These are phyloP conservation scores for Rhizopus sp. DNA, from an alignment of 371 early-diverging fungal species.

Conservation along the genomic window DNA sequence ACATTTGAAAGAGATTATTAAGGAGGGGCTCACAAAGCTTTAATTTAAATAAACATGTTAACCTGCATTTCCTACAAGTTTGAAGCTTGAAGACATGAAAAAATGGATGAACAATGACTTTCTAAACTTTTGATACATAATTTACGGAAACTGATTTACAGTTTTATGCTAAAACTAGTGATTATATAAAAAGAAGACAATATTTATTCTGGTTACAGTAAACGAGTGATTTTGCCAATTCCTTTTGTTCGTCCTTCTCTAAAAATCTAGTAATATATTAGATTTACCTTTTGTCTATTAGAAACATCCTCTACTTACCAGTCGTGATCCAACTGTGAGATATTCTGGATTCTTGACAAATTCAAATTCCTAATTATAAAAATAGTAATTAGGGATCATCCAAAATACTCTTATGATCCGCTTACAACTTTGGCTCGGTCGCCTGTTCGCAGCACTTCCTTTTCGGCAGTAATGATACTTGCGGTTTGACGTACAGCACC, in stretches of 20 bases:
- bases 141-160: too few species aligned
- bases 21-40: too few species aligned
- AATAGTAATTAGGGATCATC: background rate
- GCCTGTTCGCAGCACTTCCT: slow-evolving; percentile 80
- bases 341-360: slow-evolving; percentile 88
- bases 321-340: slow-evolving; percentile 69
- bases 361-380: slow-evolving; percentile 54
- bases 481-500: slow-evolving; percentile 91
- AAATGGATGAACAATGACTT: too few species aligned
- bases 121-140: too few species aligned
- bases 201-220: too few species aligned
- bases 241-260: slow-evolving; percentile 93
- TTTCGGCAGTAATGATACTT: slow-evolving; percentile 75
- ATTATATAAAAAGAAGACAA: too few species aligned
- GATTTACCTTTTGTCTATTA: too few species aligned
- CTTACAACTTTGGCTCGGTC: slow-evolving; percentile 80
- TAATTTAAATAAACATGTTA: too few species aligned
- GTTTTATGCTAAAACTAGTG: too few species aligned
- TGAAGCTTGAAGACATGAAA: too few species aligned
- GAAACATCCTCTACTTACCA: slow-evolving; percentile 44
- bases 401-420: slow-evolving; percentile 12
- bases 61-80: too few species aligned
- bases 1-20: too few species aligned
- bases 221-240: slow-evolving; percentile 79
- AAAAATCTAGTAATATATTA: slow-evolving; percentile 59